These are phyloP conservation scores for Fusarium sp. DNA, from an alignment of 2,329 filamentous ascomycete species.

Conservation along the genomic window DNA sequence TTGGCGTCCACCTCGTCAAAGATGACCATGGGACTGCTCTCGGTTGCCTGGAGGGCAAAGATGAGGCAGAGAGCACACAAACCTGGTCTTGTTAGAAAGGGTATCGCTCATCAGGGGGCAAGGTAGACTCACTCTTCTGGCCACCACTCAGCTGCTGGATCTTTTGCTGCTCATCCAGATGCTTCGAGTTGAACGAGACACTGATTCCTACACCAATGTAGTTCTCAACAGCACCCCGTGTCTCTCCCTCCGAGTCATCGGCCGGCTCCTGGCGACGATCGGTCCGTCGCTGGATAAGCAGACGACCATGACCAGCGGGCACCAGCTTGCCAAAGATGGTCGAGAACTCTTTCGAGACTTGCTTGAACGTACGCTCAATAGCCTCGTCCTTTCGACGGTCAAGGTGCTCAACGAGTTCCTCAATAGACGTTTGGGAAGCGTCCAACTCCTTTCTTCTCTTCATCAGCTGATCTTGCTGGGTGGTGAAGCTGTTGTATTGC, in stretches of 20 bases:
- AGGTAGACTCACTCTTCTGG: constrained; percentile 84
- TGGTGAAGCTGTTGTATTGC: constrained; percentile 97
- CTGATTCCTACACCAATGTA: constrained; percentile 97
- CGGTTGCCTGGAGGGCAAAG: constrained; percentile 98
- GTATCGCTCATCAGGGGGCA: background rate
- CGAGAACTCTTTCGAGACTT: constrained; percentile 93
- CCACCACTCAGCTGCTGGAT: constrained; percentile 98
- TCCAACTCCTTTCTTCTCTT: constrained; percentile 89
- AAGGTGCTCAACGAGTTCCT: constrained; percentile 90
- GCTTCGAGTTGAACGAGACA: constrained; percentile 98
- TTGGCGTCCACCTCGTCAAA: constrained; percentile 99
- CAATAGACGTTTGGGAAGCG: constrained; percentile 85
- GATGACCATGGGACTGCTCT: constrained; percentile 97
- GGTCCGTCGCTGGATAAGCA: constrained; percentile 92
- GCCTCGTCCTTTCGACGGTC: constrained; percentile 98
- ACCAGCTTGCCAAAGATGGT: constrained; percentile 95
- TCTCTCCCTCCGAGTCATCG: constrained; percentile 75
- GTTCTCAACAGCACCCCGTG: constrained; percentile 84
- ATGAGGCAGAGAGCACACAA: constrained; percentile 96
- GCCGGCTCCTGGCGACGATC: constrained; percentile 71
- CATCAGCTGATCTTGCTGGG: constrained; percentile 87
- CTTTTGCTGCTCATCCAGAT: constrained; percentile 93
- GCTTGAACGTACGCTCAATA: constrained; percentile 98
- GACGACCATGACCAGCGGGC: constrained; percentile 88
- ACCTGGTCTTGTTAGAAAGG: constrained; percentile 61